A percentile compares a stretch with the other conserved stretches of the same genome.
Evolutionary conservation across 139 green algal genomes (phyloP).

Genomic region (Nannochloris sp.): DNA sequence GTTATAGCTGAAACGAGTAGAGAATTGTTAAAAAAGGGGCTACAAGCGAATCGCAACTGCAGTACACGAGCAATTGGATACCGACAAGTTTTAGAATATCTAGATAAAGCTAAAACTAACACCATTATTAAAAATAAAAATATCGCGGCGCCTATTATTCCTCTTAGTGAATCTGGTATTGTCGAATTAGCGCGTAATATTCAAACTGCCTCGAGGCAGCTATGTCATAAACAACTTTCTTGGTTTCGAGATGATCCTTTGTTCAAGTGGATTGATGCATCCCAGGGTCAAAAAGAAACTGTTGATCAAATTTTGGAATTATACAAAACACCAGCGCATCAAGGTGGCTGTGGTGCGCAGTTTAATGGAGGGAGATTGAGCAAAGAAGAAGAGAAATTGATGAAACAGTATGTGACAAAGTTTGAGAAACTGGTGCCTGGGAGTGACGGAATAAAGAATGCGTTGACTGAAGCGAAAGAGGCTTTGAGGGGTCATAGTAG

Average conservation of each 20-base stretch:
- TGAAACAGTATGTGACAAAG: constrained; percentile 35
- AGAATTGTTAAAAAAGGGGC: constrained; percentile 37
- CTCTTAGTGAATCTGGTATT: constrained; percentile 1
- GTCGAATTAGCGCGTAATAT: constrained; percentile 48
- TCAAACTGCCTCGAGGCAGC: constrained; percentile 50
- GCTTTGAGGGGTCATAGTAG: not conserved
- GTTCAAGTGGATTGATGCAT: constrained; percentile 54
- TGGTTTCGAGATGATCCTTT: constrained; percentile 69
- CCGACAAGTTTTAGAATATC: constrained; percentile 39
- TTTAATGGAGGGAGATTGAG: constrained; percentile 22
- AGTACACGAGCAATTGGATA: constrained; percentile 71
- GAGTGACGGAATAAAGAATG: not conserved
- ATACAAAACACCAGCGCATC: constrained; percentile 22
- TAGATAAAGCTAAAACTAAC: constrained; percentile 3
- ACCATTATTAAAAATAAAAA: not conserved
- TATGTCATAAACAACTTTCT: constrained; percentile 68
- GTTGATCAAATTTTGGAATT: constrained; percentile 25
- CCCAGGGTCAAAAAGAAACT: constrained; percentile 17
- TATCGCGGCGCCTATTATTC: not conserved
- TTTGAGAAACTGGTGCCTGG: constrained; percentile 7
- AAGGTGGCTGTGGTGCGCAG: constrained; percentile 21
- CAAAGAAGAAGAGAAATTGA: constrained; percentile 29
- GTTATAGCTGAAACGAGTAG: constrained; percentile 30
- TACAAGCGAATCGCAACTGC: constrained; percentile 45
- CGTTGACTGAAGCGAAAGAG: not conserved